Conservation (phyloP, 345 rosid species). For the Boechera retrofracta region DNA sequence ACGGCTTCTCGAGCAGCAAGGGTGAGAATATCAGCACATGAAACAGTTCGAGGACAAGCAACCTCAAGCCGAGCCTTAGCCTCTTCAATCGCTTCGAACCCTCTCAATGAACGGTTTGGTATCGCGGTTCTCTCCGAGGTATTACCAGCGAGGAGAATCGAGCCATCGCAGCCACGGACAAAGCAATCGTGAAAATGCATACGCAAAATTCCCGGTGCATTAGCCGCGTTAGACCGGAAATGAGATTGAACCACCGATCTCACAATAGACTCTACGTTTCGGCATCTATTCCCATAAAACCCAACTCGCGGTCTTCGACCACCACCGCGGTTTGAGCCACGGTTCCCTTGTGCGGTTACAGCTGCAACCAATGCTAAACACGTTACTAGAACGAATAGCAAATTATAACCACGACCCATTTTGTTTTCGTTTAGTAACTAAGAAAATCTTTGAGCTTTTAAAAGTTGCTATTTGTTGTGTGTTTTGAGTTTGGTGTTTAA, state of each 20-base stretch:
- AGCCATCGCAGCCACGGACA: conserved; percentile 53
- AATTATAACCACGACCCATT: conserved; percentile 30
- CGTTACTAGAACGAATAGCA: conserved; percentile 24
- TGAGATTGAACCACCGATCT: conserved; percentile 42
- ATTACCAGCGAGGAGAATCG: conserved; percentile 44
- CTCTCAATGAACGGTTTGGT: conserved; percentile 46
- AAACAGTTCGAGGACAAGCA: conserved; percentile 51
- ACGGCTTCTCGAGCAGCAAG: conserved; percentile 57
- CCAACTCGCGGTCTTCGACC: conserved; percentile 35
- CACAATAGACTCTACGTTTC: conserved; percentile 41
- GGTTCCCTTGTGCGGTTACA: conserved; percentile 30
- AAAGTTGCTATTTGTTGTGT: conserved; percentile 30
- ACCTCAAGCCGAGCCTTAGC: conserved; percentile 48
- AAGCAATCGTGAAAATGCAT: conserved; percentile 54
- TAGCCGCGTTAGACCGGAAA: conserved; percentile 37
- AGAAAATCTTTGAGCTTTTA: conserved; percentile 18
- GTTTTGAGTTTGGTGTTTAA: conserved; percentile 37
- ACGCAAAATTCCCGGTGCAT: conserved; percentile 50
- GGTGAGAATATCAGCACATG: conserved; percentile 61
- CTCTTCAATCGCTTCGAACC: conserved; percentile 50
- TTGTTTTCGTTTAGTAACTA: conserved; percentile 12
- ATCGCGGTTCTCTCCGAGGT: conserved; percentile 44
- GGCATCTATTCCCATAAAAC: conserved; percentile 37
- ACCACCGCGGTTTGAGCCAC: conserved; percentile 27
- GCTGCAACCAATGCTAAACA: conserved; percentile 22